Base-by-base conservation (phyloP, 2,329 filamentous ascomycete species). In the Calonectria pseudoreteaudii region DNA sequence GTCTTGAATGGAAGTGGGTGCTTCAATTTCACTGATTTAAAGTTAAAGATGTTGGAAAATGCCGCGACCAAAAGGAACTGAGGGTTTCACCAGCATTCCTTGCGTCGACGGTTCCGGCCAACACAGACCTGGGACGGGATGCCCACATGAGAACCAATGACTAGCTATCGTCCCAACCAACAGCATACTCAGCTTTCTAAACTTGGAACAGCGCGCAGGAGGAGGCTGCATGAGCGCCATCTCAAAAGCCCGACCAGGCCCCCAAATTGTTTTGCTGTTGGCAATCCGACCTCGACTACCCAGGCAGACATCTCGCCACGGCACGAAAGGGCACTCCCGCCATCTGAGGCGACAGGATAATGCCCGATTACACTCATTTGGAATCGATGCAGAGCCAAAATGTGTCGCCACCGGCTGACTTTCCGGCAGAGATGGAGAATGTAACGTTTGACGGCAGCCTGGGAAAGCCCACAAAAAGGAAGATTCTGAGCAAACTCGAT, bases 381-480 rank as follows among this genome's bases (percentile, higher is more conserved):
- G 44, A 47, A 13, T n/a, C 20, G 44, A 23, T n/a, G n/a, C 44
- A n/a, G 20, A 47, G 20, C 44, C 11, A 47, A 23, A 47, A 23
- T 13, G 44, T 23, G 20, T 47, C 44, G 10, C 44, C 44, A 5
- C 44, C 44, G 2, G 18, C 41, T n/a, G 41, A 44, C 10, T 11
- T 23, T n/a, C 41, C 41, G 10, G 3, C 41, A 10, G 18, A 44
- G 1, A 8, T 18, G 6, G 18, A 8, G n/a, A 44, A n/a, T 20
- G 7, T 9, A 9, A n/a, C 18, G 18, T 20, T 44, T 6, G 9
- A 88, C 83, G 6, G 84, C 8, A 1, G 30, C 30, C 30, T 56
- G 7, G 52, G 52, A 14, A 56, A 56, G 52, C 52, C 52, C 6
- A n/a, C 28, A 3, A 30, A 34, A 10, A 56, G 52, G 28, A 56